Evolutionary conservation across 495 filamentous ascomycete species (phyloP).

Genomic region (Paragyromitra xinjiangensis): DNA sequence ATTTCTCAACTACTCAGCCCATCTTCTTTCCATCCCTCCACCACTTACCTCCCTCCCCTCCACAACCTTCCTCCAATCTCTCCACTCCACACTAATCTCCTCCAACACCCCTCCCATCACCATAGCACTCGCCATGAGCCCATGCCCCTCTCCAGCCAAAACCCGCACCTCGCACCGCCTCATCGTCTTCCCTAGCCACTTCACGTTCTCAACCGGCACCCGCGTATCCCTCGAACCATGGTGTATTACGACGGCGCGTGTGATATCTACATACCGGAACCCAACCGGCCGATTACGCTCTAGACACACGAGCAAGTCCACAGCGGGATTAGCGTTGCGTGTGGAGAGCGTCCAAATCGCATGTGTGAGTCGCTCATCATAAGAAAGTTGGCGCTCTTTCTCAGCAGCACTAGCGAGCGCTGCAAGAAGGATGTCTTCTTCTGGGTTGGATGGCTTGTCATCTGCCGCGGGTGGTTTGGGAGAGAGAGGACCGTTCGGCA

Average conservation of each 20-base stretch:
- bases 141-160: constrained; percentile 91
- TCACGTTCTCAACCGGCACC: constrained; percentile 93
- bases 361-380: constrained; percentile 86
- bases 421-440: constrained; percentile 62
- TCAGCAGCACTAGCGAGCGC: constrained; percentile 64
- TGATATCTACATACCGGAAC: constrained; percentile 97
- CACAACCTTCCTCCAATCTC: constrained; percentile 80
- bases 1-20: constrained; percentile 17
- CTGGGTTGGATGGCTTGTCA: constrained; percentile 53
- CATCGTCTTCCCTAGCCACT: constrained; percentile 95
- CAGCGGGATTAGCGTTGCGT: constrained; percentile 88
- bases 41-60: constrained; percentile 60
- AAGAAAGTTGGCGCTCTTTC: constrained; percentile 77
- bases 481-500: constrained; percentile 53
- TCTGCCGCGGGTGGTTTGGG: constrained; percentile 46
- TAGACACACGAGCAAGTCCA: constrained; percentile 90
- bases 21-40: constrained; percentile 53
- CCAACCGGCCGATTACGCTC: constrained; percentile 92
- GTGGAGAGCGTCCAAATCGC: constrained; percentile 96
- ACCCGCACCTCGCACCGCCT: constrained; percentile 88
- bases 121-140: constrained; percentile 89
- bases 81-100: constrained; percentile 94
- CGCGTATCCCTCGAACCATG: constrained; percentile 91
- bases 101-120: constrained; percentile 94
- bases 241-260: constrained; percentile 86